A percentile compares a stretch with the other conserved stretches of the same genome.
These are phyloP conservation scores for Aspergillus pseudoterreus DNA, from an alignment of 2,329 filamentous ascomycete genomes.

Conservation along the genomic window DNA sequence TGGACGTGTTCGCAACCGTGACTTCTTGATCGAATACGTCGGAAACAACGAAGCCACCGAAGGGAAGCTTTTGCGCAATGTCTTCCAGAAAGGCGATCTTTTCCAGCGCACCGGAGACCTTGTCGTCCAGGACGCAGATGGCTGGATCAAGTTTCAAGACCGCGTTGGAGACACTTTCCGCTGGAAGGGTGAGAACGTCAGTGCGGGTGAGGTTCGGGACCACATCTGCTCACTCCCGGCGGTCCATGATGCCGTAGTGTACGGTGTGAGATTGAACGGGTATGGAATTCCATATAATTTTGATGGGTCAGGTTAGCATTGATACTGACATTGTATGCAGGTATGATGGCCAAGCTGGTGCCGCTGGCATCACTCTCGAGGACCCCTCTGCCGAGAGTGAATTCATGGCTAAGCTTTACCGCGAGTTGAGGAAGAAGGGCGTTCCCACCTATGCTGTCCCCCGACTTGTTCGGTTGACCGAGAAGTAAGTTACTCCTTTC, in stretches of 20 bases:
- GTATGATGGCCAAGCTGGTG: slow-evolving; percentile 49
- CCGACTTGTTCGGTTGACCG: slow-evolving; percentile 44
- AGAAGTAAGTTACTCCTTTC: slow-evolving; percentile 36
- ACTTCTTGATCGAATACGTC: slow-evolving; percentile 41
- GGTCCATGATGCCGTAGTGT: slow-evolving; percentile 44
- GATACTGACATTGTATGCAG: slow-evolving; percentile 17
- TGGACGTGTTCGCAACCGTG: slow-evolving; percentile 39
- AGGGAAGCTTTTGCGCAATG: slow-evolving; percentile 42
- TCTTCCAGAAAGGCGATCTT: slow-evolving; percentile 45
- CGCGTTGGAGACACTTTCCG: slow-evolving; percentile 38
- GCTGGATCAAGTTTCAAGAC: slow-evolving; percentile 47
- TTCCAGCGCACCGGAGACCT: slow-evolving; percentile 47
- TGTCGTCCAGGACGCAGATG: slow-evolving; percentile 38
- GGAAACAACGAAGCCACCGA: slow-evolving; percentile 42
- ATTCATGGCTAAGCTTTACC: slow-evolving; percentile 39
- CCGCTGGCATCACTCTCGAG: slow-evolving; percentile 44
- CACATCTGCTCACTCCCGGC: slow-evolving; percentile 40
- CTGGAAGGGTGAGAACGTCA: slow-evolving; percentile 47
- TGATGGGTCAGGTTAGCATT: neutral
- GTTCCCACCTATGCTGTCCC: slow-evolving; percentile 47
- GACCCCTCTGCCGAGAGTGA: slow-evolving; percentile 27
- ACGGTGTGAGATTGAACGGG: slow-evolving; percentile 41
- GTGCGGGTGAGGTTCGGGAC: slow-evolving; percentile 44
- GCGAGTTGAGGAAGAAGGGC: slow-evolving; percentile 40
- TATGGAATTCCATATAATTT: slow-evolving; percentile 17